Evolutionary conservation across 345 rosid genomes (phyloP).

Genomic region (Aethionema arabicum): DNA sequence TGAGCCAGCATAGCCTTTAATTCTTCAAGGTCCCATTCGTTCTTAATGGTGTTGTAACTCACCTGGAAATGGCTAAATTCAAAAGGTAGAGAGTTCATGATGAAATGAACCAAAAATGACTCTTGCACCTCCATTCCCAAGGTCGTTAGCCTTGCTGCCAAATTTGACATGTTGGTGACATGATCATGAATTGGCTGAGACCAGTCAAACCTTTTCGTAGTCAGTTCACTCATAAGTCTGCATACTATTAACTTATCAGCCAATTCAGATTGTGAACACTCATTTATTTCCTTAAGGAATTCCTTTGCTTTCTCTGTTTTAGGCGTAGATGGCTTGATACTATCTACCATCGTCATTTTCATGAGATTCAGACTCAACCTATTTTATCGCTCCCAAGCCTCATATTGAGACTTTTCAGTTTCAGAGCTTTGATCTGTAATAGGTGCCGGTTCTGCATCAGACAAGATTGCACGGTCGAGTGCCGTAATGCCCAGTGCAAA

Average conservation of each 20-base stretch:
- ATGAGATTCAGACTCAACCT: background rate
- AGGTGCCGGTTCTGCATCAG: background rate
- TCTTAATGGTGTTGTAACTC: background rate
- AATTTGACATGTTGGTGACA: constrained; percentile 7
- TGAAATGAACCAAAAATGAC: background rate
- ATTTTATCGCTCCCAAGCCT: background rate
- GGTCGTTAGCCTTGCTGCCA: constrained; percentile 2
- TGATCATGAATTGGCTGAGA: constrained; percentile 8
- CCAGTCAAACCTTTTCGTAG: background rate
- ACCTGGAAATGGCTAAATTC: background rate
- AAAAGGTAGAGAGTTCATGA: background rate
- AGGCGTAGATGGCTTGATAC: background rate
- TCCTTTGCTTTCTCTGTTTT: background rate
- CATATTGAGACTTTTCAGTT: background rate
- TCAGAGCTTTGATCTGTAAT: background rate
- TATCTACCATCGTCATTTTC: background rate
- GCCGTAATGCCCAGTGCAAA: background rate
- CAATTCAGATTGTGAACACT: background rate
- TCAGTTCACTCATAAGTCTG: background rate
- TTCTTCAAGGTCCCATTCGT: background rate
- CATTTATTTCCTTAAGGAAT: background rate
- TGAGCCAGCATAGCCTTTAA: background rate
- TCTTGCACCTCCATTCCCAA: background rate
- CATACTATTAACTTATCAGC: constrained; percentile 6
- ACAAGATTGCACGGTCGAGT: background rate